These are phyloP conservation scores for Lathyrus tuberosus DNA, from an alignment of 306 rosid genomes.

Conservation along the genomic window DNA sequence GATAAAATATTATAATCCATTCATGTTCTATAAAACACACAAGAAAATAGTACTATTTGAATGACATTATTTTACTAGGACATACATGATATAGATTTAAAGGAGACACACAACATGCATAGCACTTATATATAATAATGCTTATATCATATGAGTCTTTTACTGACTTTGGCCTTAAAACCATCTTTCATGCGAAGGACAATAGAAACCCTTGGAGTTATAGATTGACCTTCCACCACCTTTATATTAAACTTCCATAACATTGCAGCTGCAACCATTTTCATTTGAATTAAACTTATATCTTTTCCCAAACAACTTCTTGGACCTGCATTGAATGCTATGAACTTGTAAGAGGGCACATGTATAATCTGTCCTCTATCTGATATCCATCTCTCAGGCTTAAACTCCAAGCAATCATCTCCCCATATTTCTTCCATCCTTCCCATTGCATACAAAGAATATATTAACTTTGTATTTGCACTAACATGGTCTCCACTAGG, in stretches of 20 bases:
- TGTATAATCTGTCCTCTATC: not conserved
- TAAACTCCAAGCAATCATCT: not conserved
- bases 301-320: conserved; percentile 3
- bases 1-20: no score
- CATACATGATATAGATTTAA: no score
- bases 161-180: not conserved
- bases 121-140: not conserved
- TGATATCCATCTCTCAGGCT: conserved; percentile 4
- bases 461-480: not conserved
- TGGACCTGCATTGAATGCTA: not conserved
- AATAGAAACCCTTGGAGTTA: not conserved
- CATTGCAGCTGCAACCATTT: not conserved
- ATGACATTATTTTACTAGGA: no score
- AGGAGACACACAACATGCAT: not conserved
- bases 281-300: not conserved
- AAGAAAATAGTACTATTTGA: no score
- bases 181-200: not conserved
- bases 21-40: no score
- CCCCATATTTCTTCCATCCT: not conserved
- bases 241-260: not conserved
- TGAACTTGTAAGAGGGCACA: not conserved
- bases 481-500: not conserved
- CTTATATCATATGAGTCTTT: not conserved
- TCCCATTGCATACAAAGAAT: not conserved
- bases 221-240: not conserved